Conservation (phyloP, 2,329 filamentous ascomycete genomes). For the Fusarium sulawesiense region DNA sequence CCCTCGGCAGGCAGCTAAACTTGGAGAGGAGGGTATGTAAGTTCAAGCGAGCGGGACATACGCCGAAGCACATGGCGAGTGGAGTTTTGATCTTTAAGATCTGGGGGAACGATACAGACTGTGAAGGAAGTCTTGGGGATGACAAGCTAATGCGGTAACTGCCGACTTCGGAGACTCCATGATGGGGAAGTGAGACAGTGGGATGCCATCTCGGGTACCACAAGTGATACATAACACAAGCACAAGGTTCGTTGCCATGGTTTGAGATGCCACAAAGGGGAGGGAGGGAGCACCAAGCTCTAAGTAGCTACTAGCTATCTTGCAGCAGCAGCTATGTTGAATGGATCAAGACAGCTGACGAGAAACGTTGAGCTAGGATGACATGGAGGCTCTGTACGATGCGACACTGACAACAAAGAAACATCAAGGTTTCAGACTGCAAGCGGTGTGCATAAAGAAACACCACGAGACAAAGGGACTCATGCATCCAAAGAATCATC, state of each 20-base stretch:
- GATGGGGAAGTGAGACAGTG: slow-evolving; percentile 31
- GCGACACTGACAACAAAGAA: slow-evolving; percentile 21
- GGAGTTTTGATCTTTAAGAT: slow-evolving; percentile 21
- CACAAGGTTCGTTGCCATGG: slow-evolving; percentile 22
- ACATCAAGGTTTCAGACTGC: slow-evolving; percentile 14
- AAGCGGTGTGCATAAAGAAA: slow-evolving; percentile 29
- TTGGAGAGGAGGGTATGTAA: slow-evolving; percentile 4
- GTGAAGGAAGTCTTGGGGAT: background rate
- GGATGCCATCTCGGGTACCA: slow-evolving; percentile 18
- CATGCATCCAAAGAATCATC: slow-evolving; percentile 7
- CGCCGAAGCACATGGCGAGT: slow-evolving; percentile 34
- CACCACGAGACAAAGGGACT: slow-evolving; percentile 11
- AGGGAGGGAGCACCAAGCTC: background rate
- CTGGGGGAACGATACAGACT: slow-evolving; percentile 2
- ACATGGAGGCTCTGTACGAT: background rate
- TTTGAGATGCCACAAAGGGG: slow-evolving; percentile 9
- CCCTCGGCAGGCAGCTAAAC: background rate
- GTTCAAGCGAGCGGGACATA: slow-evolving; percentile 10
- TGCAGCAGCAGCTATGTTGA: background rate
- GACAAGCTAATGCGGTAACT: background rate
- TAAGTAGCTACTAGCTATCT: background rate
- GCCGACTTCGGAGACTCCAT: slow-evolving; percentile 24
- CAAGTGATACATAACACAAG: slow-evolving; percentile 20
- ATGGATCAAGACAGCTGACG: background rate
- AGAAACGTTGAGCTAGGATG: slow-evolving; percentile 7